Evolutionary conservation across 805 yeast genomes (phyloP), one percentile per base, ranked within the genome.

Genomic region (Suhomyces vadensis): DNA sequence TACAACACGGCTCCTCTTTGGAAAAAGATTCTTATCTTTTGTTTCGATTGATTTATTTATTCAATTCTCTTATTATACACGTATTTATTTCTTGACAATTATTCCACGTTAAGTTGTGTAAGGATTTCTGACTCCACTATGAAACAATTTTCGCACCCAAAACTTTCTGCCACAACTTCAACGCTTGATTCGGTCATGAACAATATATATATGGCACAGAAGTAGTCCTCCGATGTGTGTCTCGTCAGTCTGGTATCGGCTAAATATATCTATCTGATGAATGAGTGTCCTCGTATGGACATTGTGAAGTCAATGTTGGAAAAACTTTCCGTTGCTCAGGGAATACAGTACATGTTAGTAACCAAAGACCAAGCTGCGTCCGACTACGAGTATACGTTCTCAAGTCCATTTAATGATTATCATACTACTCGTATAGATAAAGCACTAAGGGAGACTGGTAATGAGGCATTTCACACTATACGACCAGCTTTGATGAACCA

Each of bases 1-100:
- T 48, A 21, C 41, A 39, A 40, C 13, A 48, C 29, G 13, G 52
- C 50, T 6, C 48, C 49, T 16, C 39, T 39, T 25, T 45, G 49
- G 52, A 50, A 46, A 21, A 49, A 49, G 48, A 41, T 35, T 22
- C 31, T 43, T 9, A 49, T 49, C 5, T 33, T 41, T 24, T 37
- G 41, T 16, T 49, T 48, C 33, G 52, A 48, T 47, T 49, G 39
- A 42, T 24, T 13, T n/a, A 2, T 22, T 10, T 26, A n/a, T n/a
- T n/a, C n/a, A n/a, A n/a, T n/a, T n/a, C n/a, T n/a, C n/a, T 22
- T 13, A 36, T 9, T 24, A 22, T 21, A 16, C 17, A 6, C 3
- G 21, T 10, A 2, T 16, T 25, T 25, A 37, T 17, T 9, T 24
- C 14, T 25, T 24, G 19, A n/a, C 23, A 16, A 37, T 17, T 13